phyloP scores from a whole-genome alignment of 202 grass and related monocot species.

The Brachypodium distachyon region DNA sequence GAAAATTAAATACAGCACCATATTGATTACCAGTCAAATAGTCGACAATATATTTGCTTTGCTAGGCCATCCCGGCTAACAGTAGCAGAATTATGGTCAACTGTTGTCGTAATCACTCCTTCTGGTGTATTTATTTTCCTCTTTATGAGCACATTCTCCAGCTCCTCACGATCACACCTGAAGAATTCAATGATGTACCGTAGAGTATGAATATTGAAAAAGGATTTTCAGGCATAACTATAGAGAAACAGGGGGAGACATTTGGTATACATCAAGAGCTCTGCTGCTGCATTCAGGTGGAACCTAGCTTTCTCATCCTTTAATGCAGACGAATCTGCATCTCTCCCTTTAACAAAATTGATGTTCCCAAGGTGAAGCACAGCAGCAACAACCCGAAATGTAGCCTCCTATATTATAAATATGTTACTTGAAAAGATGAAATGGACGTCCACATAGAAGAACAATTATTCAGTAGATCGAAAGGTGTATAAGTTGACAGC shows the following conservation, averaged over 20 bases:
- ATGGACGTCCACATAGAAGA: not conserved
- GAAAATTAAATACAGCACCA: not conserved
- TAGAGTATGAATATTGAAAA: constrained; percentile 1
- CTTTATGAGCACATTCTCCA: constrained; percentile 76
- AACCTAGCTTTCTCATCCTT: constrained; percentile 85
- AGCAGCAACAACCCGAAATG: constrained; percentile 82
- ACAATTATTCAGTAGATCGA: not conserved
- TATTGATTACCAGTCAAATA: constrained; percentile 81
- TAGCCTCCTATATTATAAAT: constrained; percentile 54
- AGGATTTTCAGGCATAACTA: not conserved
- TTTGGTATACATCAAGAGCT: constrained; percentile 71
- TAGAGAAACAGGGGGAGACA: not conserved
- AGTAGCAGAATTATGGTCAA: constrained; percentile 77
- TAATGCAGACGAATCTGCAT: constrained; percentile 81
- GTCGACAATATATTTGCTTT: constrained; percentile 72
- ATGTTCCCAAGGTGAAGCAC: constrained; percentile 97
- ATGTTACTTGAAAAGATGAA: not conserved
- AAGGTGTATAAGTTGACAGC: not conserved
- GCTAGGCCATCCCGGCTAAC: constrained; percentile 90
- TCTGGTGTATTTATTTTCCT: constrained; percentile 90
- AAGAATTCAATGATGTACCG: not conserved
- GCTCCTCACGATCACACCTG: constrained; percentile 58
- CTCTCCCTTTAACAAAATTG: constrained; percentile 81
- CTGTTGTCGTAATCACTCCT: constrained; percentile 79
- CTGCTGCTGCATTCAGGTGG: constrained; percentile 76